Evolutionary conservation across 441 rosid species (phyloP), one percentile per base, ranked within the genome.

Genomic region (Syzygium malaccense): DNA sequence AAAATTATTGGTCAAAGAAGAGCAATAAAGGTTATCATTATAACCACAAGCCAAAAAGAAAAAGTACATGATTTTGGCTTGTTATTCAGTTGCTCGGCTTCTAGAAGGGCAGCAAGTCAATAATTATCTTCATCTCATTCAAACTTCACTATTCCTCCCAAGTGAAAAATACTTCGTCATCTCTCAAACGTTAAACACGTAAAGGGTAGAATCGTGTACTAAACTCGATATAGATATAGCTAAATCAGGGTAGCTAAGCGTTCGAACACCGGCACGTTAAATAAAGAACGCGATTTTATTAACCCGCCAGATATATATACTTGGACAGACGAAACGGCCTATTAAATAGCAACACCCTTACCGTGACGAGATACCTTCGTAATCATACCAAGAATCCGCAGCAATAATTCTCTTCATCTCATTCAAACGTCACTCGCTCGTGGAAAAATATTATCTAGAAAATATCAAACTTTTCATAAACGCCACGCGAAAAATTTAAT

Each of bases 231-330:
- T 45, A 45, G 9, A 45, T 45, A 45, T 1, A 45, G 48, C 9
- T 45, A 45, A 7, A 45, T 45, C 2, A 45, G 2, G 9, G 1
- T 0, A 45, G 48, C 2, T 45, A 8, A 8, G 48, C 7, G 2
- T 45, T 0, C 5, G 2, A 7, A 1, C 2, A 45, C 7, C 2
- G 48, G 1, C 8, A 45, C 9, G 9, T 45, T 45, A 45, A 45
- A 45, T 45, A 7, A 45, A 0, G 2, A 45, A 45, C 9, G 9
- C 9, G 7, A 8, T 45, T 45, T 1, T 7, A 45, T 45, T 8
- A 45, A 45, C 2, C 9, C 9, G 48, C 9, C 9, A 45, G 48
- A 45, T 45, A 45, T 45, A 45, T 45, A 7, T 1, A 7, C 9
- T 8, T 45, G 2, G 0, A 45, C 9, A 45, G 9, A 1, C 48